Evolutionary conservation across 768 basidiomycete genomes (phyloP).

Genomic region (Boletus tylopilopsis): DNA sequence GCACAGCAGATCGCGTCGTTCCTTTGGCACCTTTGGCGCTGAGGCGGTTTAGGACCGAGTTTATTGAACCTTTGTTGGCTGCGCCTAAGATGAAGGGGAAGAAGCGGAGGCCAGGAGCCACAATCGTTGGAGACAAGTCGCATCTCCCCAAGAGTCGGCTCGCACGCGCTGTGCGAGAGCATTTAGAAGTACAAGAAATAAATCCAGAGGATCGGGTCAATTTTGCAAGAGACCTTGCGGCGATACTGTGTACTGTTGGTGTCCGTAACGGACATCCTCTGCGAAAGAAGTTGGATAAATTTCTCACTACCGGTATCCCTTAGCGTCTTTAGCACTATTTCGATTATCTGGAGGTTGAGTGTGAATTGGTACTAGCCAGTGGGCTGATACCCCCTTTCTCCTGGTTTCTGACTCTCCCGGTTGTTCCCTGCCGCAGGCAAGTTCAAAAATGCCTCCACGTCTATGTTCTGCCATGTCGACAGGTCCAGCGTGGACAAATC

Average conservation of each 20-base stretch:
- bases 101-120: conserved; percentile 48
- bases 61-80: conserved; percentile 64
- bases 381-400: conserved; percentile 8
- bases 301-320: conserved; percentile 25
- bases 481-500: conserved; percentile 49
- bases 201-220: conserved; percentile 43
- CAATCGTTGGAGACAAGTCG: conserved; percentile 35
- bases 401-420: conserved; percentile 24
- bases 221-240: conserved; percentile 50
- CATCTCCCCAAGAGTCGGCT: conserved; percentile 58
- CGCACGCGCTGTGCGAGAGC: conserved; percentile 61
- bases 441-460: conserved; percentile 53
- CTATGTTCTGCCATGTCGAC: conserved; percentile 43
- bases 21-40: conserved; percentile 61
- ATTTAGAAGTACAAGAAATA: conserved; percentile 52
- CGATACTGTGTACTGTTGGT: conserved; percentile 48
- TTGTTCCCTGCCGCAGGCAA: conserved; percentile 33
- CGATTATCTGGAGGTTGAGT: neutral
- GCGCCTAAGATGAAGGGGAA: conserved; percentile 59
- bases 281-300: conserved; percentile 65
- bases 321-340: neutral
- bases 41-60: conserved; percentile 68
- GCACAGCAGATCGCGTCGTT: conserved; percentile 61
- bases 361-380: neutral
- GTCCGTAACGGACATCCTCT: conserved; percentile 63